Evolutionary conservation across 257 asterid species (phyloP), one percentile per base, ranked within the genome.

Genomic region (Avicennia marina): DNA sequence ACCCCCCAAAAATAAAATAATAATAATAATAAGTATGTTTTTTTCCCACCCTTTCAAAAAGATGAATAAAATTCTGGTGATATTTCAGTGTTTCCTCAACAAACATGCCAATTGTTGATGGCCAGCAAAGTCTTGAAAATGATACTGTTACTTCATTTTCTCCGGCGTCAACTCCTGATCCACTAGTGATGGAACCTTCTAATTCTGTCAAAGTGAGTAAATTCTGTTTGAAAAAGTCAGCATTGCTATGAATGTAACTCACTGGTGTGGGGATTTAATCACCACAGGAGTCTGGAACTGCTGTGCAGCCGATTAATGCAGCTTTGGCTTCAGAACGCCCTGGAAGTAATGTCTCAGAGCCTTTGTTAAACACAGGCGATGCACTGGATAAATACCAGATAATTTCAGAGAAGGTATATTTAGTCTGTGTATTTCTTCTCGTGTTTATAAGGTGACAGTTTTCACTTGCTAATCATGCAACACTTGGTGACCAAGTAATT

Each of bases 311-410:
- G 61, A 45, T 66, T 48, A 83, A 69, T 77, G 68, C 83, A 38
- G 56, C 81, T 55, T 19, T 80, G 56, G 73, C 82, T 50, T 75
- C 90, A 34, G 98, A 87, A 55, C 83, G 82, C 11, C 60, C 75
- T 36, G 95, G 81, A 59, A 81, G 66, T 68, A 74, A 54, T 62
- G 65, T 69, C 21, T 56, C 81, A 17, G 96, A 93, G 70, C 86
- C 86, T 22, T 67, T 76, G 66, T 64, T 89, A 53, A 75, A 91
- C 58, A 89, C 97, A 19, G 88, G 96, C 49, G 96, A 93, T 62
- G 95, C 95, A 21, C 71, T 93, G 80, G 96, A 86, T 29, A 82
- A 86, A 75, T 93, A 89, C 78, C 95, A 84, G 77, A 58, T 69
- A 51, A 74, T 93, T 48, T 83, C 96, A 12, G 99, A 93, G 81